A percentile compares a stretch with the other conserved stretches of the same genome.
Evolutionary conservation across 495 filamentous ascomycete genomes (phyloP).

Genomic region (Astrocystis sublimbata): DNA sequence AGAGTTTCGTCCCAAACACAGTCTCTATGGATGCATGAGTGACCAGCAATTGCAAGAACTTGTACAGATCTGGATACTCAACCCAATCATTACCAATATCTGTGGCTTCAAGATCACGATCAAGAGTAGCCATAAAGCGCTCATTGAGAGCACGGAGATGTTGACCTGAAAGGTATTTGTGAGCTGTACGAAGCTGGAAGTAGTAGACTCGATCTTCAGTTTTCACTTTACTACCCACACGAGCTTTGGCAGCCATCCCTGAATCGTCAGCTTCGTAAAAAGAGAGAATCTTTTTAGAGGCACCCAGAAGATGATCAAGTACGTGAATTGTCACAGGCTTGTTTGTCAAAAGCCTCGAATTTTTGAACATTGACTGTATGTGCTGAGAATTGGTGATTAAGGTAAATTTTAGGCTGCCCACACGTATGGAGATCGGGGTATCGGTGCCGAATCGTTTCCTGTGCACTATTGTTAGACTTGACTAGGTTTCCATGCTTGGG

Average conservation of each 20-base stretch:
- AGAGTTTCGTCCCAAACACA: slow-evolving; percentile 27
- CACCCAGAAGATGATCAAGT: background rate
- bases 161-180: slow-evolving; percentile 15
- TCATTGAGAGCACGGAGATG: slow-evolving; percentile 5
- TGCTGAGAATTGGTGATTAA: background rate
- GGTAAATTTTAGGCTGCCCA: background rate
- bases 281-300: background rate
- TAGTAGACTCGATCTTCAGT: slow-evolving; percentile 5
- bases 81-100: slow-evolving; percentile 17
- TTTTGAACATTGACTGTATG: background rate
- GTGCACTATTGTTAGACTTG: background rate
- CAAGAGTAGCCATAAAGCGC: slow-evolving; percentile 5
- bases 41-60: slow-evolving; percentile 20
- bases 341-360: slow-evolving; percentile 1
- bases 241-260: slow-evolving; percentile 5
- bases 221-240: background rate
- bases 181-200: background rate
- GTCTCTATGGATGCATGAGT: slow-evolving; percentile 26
- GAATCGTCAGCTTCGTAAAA: slow-evolving; percentile 17
- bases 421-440: background rate
- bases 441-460: background rate
- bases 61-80: slow-evolving; percentile 28
- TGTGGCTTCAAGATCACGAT: slow-evolving; percentile 6
- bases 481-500: background rate
- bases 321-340: background rate